Evolutionary conservation across 805 yeast genomes (phyloP).

Genomic region (Suhomyces emberorum): DNA sequence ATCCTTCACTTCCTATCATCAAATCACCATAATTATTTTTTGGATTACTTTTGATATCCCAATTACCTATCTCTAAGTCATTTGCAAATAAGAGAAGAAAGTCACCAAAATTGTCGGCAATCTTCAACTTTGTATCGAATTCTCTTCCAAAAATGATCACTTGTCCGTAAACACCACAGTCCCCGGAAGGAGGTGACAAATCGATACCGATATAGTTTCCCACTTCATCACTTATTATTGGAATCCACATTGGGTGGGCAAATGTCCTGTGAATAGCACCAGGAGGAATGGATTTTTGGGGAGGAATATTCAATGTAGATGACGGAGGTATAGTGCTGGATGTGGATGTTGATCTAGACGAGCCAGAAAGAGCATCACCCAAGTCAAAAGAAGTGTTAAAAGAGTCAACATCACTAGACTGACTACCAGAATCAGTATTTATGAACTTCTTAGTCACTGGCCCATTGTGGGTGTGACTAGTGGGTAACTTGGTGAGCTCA

Average conservation of each 20-base stretch:
- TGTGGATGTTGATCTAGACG: constrained; percentile 10
- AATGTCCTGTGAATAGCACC: constrained; percentile 68
- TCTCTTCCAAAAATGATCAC: constrained; percentile 92
- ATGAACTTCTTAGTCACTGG: constrained; percentile 13
- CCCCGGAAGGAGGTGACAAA: constrained; percentile 63
- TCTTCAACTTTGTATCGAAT: constrained; percentile 81
- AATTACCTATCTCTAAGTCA: constrained; percentile 82
- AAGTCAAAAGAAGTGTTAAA: constrained; percentile 8
- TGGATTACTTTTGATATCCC: constrained; percentile 56
- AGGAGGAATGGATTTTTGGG: constrained; percentile 69
- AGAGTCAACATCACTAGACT: constrained; percentile 5
- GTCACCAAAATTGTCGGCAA: constrained; percentile 88
- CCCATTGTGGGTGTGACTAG: constrained; percentile 14
- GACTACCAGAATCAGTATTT: constrained; percentile 1
- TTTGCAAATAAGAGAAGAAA: constrained; percentile 79
- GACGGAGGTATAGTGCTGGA: constrained; percentile 15
- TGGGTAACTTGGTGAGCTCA: constrained; percentile 21
- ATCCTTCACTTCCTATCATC: constrained; percentile 65
- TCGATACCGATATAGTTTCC: constrained; percentile 94
- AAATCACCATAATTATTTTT: constrained; percentile 43
- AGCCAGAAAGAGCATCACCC: constrained; percentile 21
- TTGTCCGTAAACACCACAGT: constrained; percentile 73
- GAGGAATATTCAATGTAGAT: constrained; percentile 33
- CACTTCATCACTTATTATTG: constrained; percentile 79
- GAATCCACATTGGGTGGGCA: constrained; percentile 93